Conservation (phyloP, 2,329 filamentous ascomycete species). For the Fusarium virguliforme region DNA sequence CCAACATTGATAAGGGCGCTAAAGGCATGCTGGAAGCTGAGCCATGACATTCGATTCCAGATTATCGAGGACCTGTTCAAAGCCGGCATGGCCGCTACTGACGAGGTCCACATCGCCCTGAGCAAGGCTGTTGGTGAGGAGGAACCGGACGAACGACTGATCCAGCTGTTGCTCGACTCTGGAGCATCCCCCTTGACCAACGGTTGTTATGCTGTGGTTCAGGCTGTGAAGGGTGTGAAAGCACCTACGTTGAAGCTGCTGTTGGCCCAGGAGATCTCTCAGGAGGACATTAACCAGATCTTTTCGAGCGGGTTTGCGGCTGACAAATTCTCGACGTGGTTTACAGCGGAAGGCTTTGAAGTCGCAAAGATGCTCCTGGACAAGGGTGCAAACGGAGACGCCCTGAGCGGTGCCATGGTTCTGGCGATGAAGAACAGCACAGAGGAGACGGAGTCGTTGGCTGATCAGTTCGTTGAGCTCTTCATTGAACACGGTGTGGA, state of each 20-base stretch:
- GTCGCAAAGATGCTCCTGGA: slow-evolving; percentile 65
- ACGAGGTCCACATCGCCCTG: slow-evolving; percentile 67
- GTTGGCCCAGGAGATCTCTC: slow-evolving; percentile 59
- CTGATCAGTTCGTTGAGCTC: slow-evolving; percentile 63
- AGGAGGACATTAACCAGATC: slow-evolving; percentile 62
- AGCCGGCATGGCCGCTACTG: slow-evolving; percentile 64
- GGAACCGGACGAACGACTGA: slow-evolving; percentile 63
- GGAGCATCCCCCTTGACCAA: slow-evolving; percentile 69
- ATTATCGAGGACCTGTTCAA: slow-evolving; percentile 67
- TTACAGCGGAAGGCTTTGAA: slow-evolving; percentile 63
- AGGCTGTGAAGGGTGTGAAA: slow-evolving; percentile 62
- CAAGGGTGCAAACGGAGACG: slow-evolving; percentile 65
- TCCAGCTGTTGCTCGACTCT: slow-evolving; percentile 65
- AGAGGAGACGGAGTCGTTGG: slow-evolving; percentile 58
- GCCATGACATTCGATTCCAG: slow-evolving; percentile 64
- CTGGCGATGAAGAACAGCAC: slow-evolving; percentile 63
- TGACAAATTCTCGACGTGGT: slow-evolving; percentile 62
- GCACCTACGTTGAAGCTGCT: slow-evolving; percentile 61
- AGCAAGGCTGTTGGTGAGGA: slow-evolving; percentile 70
- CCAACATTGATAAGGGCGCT: slow-evolving; percentile 66
- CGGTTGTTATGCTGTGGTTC: slow-evolving; percentile 67
- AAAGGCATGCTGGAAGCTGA: slow-evolving; percentile 69
- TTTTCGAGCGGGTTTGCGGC: slow-evolving; percentile 64
- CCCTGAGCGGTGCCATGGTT: slow-evolving; percentile 63
- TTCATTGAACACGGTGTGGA: slow-evolving; percentile 60